Conservation (phyloP, 2,329 filamentous ascomycete species). For the Ophiosphaerella korrae region DNA sequence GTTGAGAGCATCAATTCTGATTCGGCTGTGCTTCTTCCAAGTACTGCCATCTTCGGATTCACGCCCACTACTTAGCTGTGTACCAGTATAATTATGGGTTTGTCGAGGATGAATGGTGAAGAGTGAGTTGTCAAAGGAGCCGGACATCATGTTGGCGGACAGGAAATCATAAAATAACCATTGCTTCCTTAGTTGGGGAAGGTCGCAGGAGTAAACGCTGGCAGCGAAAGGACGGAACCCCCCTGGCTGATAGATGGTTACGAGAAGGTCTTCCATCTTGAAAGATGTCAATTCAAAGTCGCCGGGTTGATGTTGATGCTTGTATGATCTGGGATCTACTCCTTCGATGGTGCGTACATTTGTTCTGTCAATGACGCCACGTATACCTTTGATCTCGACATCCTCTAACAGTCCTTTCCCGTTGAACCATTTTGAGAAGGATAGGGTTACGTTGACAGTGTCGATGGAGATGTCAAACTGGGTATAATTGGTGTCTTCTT, state of each 20-base stretch:
- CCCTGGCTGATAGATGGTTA: constrained; percentile 88
- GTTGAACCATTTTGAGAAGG: constrained; percentile 99
- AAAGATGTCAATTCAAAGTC: constrained; percentile 98
- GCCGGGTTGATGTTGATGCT: constrained; percentile 83
- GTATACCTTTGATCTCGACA: constrained; percentile 91
- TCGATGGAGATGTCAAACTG: constrained; percentile 96
- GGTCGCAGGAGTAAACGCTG: constrained; percentile 93
- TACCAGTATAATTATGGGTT: constrained; percentile 76
- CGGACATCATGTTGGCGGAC: constrained; percentile 93
- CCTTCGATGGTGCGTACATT: constrained; percentile 74
- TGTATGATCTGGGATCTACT: constrained; percentile 83
- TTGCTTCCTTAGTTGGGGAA: constrained; percentile 90
- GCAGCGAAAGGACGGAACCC: constrained; percentile 93
- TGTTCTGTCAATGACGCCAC: constrained; percentile 90
- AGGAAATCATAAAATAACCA: constrained; percentile 98
- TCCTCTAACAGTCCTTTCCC: constrained; percentile 89
- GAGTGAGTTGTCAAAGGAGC: constrained; percentile 90
- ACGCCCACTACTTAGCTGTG: constrained; percentile 60
- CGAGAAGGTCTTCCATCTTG: constrained; percentile 89
- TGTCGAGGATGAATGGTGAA: constrained; percentile 97
- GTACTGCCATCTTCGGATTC: constrained; percentile 68
- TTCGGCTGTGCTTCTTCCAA: constrained; percentile 95
- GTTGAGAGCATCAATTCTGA: constrained; percentile 89
- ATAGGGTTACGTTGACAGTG: constrained; percentile 93
- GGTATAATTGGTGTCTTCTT: constrained; percentile 94